phyloP scores from a whole-genome alignment of 2,329 filamentous ascomycete genomes.

The Fusarium redolens region DNA sequence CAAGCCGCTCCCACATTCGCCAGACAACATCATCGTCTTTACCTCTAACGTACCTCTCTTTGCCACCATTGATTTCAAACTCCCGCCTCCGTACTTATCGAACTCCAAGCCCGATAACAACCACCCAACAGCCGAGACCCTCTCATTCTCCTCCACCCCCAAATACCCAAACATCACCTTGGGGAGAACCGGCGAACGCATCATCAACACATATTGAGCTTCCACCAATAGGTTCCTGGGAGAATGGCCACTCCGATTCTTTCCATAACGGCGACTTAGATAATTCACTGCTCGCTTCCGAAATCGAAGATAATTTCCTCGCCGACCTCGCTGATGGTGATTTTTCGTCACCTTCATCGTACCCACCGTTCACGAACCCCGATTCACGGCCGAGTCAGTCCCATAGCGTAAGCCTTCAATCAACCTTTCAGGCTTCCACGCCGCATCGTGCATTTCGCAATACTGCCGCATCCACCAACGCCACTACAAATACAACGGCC shows the following conservation, averaged over 20 bases:
- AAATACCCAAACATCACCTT: slow-evolving; percentile 6
- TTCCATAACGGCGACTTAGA: slow-evolving; percentile 6
- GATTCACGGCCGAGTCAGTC: slow-evolving; percentile 23
- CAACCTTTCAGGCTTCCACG: slow-evolving; percentile 36
- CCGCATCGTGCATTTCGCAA: slow-evolving; percentile 26
- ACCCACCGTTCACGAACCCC: slow-evolving; percentile 46
- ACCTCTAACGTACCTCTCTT: slow-evolving; percentile 3
- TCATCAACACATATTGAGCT: slow-evolving; percentile 9
- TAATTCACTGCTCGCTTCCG: slow-evolving; percentile 7
- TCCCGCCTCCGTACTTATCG: slow-evolving; percentile 8
- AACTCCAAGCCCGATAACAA: slow-evolving; percentile 25
- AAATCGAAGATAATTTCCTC: slow-evolving; percentile 43
- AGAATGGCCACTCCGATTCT: background rate
- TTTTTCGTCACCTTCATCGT: slow-evolving; percentile 53
- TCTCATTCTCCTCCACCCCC: slow-evolving; percentile 6
- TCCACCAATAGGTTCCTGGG: slow-evolving; percentile 5
- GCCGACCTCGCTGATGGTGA: slow-evolving; percentile 44
- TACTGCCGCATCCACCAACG: background rate
- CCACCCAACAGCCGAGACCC: slow-evolving; percentile 25
- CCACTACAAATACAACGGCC: background rate
- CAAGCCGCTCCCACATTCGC: slow-evolving; percentile 21
- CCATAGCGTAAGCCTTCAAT: slow-evolving; percentile 18
- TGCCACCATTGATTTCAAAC: slow-evolving; percentile 35
- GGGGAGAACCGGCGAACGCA: slow-evolving; percentile 6
- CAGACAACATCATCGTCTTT: slow-evolving; percentile 25